phyloP scores from a whole-genome alignment of 2,329 filamentous ascomycete genomes.

The Byssothecium circinans region DNA sequence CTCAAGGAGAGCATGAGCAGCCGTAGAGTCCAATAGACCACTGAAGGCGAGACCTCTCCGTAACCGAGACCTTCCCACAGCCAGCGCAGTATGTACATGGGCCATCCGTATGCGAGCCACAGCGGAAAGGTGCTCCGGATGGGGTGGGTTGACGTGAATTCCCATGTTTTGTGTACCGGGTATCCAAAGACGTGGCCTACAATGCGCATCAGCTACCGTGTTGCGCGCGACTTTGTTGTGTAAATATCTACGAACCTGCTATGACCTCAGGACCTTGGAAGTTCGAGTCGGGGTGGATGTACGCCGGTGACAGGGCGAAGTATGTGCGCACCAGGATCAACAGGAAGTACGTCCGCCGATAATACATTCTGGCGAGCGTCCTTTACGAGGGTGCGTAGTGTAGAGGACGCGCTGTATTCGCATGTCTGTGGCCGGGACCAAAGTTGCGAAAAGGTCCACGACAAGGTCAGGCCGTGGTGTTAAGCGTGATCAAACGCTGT shows the following conservation, averaged over 20 bases:
- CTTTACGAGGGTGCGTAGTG: slow-evolving; percentile 14
- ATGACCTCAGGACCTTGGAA: slow-evolving; percentile 98
- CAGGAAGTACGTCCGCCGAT: slow-evolving; percentile 84
- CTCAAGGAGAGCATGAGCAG: slow-evolving; percentile 91
- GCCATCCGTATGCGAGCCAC: slow-evolving; percentile 92
- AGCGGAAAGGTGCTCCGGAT: slow-evolving; percentile 95
- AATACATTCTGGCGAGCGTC: slow-evolving; percentile 71
- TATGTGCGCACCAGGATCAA: slow-evolving; percentile 86
- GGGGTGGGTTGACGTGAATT: slow-evolving; percentile 84
- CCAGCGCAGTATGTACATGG: slow-evolving; percentile 91
- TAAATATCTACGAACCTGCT: slow-evolving; percentile 63
- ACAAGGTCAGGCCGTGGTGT: slow-evolving; percentile 11
- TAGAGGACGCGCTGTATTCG: slow-evolving; percentile 32
- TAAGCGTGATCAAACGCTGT: slow-evolving; percentile 23
- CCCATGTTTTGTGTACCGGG: slow-evolving; percentile 88
- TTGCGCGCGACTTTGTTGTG: too few species aligned
- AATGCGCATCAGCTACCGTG: too few species aligned
- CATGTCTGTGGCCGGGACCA: slow-evolving; percentile 32
- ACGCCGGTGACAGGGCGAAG: slow-evolving; percentile 92
- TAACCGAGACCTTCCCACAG: slow-evolving; percentile 85
- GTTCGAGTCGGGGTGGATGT: slow-evolving; percentile 97
- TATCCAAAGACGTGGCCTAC: slow-evolving; percentile 90
- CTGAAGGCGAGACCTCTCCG: slow-evolving; percentile 75
- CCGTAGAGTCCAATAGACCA: slow-evolving; percentile 86
- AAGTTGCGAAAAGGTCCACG: neutral